Evolutionary conservation across 2,329 filamentous ascomycete genomes (phyloP).

Genomic region (Trichoderma lentiforme): DNA sequence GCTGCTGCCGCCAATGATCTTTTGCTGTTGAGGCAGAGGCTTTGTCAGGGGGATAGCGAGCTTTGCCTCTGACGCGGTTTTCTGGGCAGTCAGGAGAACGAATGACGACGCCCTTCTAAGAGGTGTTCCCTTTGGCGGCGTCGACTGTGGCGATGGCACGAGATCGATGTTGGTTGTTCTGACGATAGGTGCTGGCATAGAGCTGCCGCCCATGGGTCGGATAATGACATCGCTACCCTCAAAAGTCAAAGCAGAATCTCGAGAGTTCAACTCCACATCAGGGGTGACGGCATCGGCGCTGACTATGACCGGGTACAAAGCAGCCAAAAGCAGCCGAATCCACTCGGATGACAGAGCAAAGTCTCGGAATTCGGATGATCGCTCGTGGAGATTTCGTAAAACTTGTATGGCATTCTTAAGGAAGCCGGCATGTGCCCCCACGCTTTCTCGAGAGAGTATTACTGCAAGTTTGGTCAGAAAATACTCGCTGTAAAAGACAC

Average conservation of each 20-base stretch:
- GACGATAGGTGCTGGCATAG: constrained; percentile 65
- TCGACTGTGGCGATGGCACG: constrained; percentile 46
- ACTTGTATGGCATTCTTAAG: constrained; percentile 77
- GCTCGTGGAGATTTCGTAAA: constrained; percentile 71
- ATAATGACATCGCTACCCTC: constrained; percentile 84
- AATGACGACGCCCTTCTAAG: constrained; percentile 86
- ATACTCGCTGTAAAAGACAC: too few species aligned
- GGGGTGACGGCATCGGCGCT: constrained; percentile 80
- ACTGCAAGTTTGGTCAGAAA: constrained; percentile 25
- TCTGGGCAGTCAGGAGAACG: constrained; percentile 75
- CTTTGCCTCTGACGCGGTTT: constrained; percentile 54
- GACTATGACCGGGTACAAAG: constrained; percentile 84
- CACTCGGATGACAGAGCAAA: constrained; percentile 80
- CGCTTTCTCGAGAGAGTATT: constrained; percentile 39
- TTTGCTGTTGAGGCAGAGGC: constrained; percentile 37
- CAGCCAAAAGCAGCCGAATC: constrained; percentile 71
- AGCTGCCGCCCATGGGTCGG: constrained; percentile 60
- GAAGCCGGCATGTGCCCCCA: constrained; percentile 56
- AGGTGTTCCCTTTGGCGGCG: constrained; percentile 53
- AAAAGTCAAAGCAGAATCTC: constrained; percentile 76
- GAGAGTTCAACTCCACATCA: constrained; percentile 81
- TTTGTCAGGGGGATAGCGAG: constrained; percentile 54
- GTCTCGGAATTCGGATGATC: constrained; percentile 74
- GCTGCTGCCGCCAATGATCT: constrained; percentile 46
- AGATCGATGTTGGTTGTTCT: constrained; percentile 62